Evolutionary conservation across 2,329 filamentous ascomycete genomes (phyloP).

Genomic region (Apiospora marii): DNA sequence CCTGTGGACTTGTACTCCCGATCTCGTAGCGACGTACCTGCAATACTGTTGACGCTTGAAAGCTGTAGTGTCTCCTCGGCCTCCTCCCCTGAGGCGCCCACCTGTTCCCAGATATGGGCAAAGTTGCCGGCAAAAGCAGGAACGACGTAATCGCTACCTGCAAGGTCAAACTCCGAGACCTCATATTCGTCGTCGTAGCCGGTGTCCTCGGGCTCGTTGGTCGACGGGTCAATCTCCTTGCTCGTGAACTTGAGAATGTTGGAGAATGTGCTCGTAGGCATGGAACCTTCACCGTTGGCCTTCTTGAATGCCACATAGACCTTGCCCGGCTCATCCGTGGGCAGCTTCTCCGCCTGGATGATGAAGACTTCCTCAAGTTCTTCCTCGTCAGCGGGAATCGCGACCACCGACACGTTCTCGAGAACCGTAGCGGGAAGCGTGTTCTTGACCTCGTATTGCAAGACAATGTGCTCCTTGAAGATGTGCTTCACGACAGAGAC

Average conservation of each 20-base stretch:
- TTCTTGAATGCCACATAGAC: slow-evolving; percentile 97
- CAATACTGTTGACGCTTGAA: slow-evolving; percentile 87
- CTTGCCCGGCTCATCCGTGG: slow-evolving; percentile 86
- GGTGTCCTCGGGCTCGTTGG: slow-evolving; percentile 87
- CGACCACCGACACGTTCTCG: slow-evolving; percentile 86
- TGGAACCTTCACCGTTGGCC: slow-evolving; percentile 74
- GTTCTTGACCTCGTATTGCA: slow-evolving; percentile 98
- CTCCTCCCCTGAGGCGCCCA: slow-evolving; percentile 87
- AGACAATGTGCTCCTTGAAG: slow-evolving; percentile 95
- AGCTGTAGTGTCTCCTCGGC: slow-evolving; percentile 91
- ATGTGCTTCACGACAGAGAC: slow-evolving; percentile 94
- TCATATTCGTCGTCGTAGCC: slow-evolving; percentile 99
- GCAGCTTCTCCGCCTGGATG: slow-evolving; percentile 83
- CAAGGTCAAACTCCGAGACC: slow-evolving; percentile 90
- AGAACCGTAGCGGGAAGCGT: slow-evolving; percentile 90
- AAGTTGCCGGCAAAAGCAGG: slow-evolving; percentile 96
- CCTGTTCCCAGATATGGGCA: slow-evolving; percentile 93
- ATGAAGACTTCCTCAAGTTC: slow-evolving; percentile 92
- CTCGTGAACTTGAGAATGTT: slow-evolving; percentile 96
- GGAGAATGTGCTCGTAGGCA: slow-evolving; percentile 83
- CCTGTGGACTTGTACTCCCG: neutral
- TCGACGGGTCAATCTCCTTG: slow-evolving; percentile 96
- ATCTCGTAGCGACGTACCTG: slow-evolving; percentile 66
- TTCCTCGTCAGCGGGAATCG: slow-evolving; percentile 81
- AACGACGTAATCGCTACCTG: slow-evolving; percentile 91